These are phyloP conservation scores for Fusarium haematococcum DNA, from an alignment of 2,329 filamentous ascomycete genomes.

Conservation along the genomic window DNA sequence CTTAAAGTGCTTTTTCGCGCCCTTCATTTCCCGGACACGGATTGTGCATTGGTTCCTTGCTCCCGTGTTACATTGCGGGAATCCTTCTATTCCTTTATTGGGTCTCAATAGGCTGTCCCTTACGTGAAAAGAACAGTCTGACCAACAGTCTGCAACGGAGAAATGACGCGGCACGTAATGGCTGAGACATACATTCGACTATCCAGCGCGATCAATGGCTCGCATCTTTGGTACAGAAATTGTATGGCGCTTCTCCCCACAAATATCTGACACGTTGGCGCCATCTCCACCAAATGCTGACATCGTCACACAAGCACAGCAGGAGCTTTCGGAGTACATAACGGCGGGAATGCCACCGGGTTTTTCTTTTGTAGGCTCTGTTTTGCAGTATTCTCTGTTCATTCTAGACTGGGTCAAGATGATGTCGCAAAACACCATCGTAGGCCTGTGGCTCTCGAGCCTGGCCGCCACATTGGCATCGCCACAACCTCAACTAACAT, in stretches of 20 bases:
- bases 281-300: neutral
- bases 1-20: neutral
- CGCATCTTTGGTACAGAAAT: neutral
- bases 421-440: neutral
- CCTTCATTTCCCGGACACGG: neutral
- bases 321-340: neutral
- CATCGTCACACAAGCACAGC: neutral
- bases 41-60: neutral
- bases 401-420: neutral
- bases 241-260: neutral
- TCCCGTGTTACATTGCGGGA: neutral
- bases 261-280: neutral
- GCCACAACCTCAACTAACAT: neutral
- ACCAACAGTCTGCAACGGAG: neutral
- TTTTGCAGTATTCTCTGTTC: neutral
- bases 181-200: neutral
- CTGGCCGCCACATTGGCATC: neutral
- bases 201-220: neutral
- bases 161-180: neutral
- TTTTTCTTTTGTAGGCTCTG: neutral
- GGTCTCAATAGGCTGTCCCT: neutral
- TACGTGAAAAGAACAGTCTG: neutral
- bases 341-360: neutral
- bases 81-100: neutral
- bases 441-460: neutral